These are phyloP conservation scores for Teunomyces stri DNA, from an alignment of 805 yeast species.

Conservation along the genomic window DNA sequence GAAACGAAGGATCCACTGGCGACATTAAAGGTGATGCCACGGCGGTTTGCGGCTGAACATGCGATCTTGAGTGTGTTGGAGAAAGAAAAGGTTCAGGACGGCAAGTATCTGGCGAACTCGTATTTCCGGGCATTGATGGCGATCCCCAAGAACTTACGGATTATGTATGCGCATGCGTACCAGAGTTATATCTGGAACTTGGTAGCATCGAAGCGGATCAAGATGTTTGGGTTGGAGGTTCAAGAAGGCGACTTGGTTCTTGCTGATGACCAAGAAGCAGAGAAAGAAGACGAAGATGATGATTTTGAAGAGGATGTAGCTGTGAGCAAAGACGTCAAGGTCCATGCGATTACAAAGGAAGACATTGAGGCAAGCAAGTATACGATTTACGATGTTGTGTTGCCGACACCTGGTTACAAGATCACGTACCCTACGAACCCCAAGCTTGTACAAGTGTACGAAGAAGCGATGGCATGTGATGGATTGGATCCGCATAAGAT, in stretches of 20 bases:
- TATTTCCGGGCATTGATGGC: constrained; percentile 80
- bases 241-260: constrained; percentile 81
- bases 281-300: constrained; percentile 36
- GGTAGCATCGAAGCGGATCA: constrained; percentile 75
- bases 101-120: constrained; percentile 47
- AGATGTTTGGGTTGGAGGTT: constrained; percentile 63
- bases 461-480: constrained; percentile 73
- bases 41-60: constrained; percentile 81
- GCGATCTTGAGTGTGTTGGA: constrained; percentile 63
- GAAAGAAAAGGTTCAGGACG: constrained; percentile 46
- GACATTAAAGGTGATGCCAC: constrained; percentile 79
- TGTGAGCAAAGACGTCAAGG: constrained; percentile 56
- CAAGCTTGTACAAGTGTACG: constrained; percentile 57
- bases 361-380: constrained; percentile 61
- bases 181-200: constrained; percentile 94
- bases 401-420: constrained; percentile 97
- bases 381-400: constrained; percentile 76
- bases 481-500: constrained; percentile 80
- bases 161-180: constrained; percentile 97
- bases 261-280: constrained; percentile 21
- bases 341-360: constrained; percentile 69
- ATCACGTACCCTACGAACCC: constrained; percentile 78
- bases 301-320: constrained; percentile 73
- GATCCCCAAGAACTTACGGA: constrained; percentile 86
- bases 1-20: constrained; percentile 61